These are phyloP conservation scores for Hansenula lynferdii DNA, from an alignment of 1,139 yeast genomes.

Conservation along the genomic window DNA sequence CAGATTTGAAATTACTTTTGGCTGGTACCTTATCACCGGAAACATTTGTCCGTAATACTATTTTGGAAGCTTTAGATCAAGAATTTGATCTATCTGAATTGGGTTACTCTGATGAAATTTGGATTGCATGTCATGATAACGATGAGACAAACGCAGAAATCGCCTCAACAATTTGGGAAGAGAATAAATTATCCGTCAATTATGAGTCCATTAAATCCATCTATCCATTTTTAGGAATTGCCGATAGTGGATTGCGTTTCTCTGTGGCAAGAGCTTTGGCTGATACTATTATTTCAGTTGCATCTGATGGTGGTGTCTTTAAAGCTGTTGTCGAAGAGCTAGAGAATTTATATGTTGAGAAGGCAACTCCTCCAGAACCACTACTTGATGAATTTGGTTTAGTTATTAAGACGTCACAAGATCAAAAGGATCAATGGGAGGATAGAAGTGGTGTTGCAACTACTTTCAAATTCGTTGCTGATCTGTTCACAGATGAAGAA, in stretches of 20 bases:
- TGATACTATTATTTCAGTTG: constrained; percentile 35
- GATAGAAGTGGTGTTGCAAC: constrained; percentile 78
- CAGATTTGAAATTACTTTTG: constrained; percentile 58
- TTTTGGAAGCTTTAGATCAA: constrained; percentile 79
- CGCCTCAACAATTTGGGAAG: constrained; percentile 84
- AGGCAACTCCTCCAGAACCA: constrained; percentile 74
- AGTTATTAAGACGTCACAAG: constrained; percentile 55
- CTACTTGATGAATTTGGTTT: constrained; percentile 76
- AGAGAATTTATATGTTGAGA: constrained; percentile 49
- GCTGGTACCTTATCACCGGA: constrained; percentile 58
- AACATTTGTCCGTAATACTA: constrained; percentile 67
- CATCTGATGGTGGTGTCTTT: constrained; percentile 29
- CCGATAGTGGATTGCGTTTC: constrained; percentile 60
- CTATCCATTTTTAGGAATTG: constrained; percentile 43
- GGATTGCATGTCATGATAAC: constrained; percentile 75
- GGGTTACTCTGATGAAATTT: constrained; percentile 59
- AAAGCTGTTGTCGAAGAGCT: constrained; percentile 36
- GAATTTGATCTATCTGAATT: constrained; percentile 70
- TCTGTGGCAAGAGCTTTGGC: constrained; percentile 65
- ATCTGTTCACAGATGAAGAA: constrained; percentile 32
- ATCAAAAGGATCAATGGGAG: constrained; percentile 76
- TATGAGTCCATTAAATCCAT: constrained; percentile 41
- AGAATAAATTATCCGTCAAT: constrained; percentile 50
- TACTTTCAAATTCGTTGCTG: constrained; percentile 55
- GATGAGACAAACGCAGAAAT: constrained; percentile 57